A percentile compares a stretch with the other conserved stretches of the same genome.
These are phyloP conservation scores for Fusarium haematococcum DNA, from an alignment of 2,329 filamentous ascomycete genomes.

Conservation along the genomic window DNA sequence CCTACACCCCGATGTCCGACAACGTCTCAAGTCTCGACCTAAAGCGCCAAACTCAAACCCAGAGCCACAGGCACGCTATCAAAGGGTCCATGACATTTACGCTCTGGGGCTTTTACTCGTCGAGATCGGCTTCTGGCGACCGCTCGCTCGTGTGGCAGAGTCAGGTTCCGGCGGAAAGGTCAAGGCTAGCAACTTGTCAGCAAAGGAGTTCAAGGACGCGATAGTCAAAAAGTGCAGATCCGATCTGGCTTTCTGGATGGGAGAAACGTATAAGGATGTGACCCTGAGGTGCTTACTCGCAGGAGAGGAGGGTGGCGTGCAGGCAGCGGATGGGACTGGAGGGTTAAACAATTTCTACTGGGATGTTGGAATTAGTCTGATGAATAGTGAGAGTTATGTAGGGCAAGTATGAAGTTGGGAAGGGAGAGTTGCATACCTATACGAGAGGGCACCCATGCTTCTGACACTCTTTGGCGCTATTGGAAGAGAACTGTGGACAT, in stretches of 20 bases:
- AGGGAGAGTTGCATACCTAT: not conserved
- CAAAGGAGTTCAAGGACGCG: not conserved
- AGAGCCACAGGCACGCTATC: not conserved
- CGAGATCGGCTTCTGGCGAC: slow-evolving; percentile 6
- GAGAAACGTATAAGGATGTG: slow-evolving; percentile 7
- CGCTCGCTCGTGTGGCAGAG: not conserved
- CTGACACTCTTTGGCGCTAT: too few species aligned
- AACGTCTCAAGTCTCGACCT: not conserved
- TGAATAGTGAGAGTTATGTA: not conserved
- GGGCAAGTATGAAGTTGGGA: not conserved
- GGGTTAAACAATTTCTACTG: slow-evolving; percentile 13
- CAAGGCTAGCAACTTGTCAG: not conserved
- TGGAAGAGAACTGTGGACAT: not conserved
- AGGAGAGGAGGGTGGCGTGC: not conserved
- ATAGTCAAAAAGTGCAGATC: not conserved
- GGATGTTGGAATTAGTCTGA: slow-evolving; percentile 8
- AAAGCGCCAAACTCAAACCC: too few species aligned
- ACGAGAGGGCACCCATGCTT: not conserved
- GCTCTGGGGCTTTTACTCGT: not conserved
- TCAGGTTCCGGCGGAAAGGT: not conserved
- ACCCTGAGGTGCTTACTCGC: slow-evolving; percentile 1
- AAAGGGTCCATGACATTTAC: slow-evolving; percentile 2
- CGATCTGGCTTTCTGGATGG: not conserved
- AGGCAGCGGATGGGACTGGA: not conserved
- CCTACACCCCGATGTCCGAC: not conserved